Percentiles rank a stretch among this genome's conserved stretches.
These are phyloP conservation scores for Hanseniaspora guilliermondii DNA, from an alignment of 805 yeast genomes.

Conservation along the genomic window DNA sequence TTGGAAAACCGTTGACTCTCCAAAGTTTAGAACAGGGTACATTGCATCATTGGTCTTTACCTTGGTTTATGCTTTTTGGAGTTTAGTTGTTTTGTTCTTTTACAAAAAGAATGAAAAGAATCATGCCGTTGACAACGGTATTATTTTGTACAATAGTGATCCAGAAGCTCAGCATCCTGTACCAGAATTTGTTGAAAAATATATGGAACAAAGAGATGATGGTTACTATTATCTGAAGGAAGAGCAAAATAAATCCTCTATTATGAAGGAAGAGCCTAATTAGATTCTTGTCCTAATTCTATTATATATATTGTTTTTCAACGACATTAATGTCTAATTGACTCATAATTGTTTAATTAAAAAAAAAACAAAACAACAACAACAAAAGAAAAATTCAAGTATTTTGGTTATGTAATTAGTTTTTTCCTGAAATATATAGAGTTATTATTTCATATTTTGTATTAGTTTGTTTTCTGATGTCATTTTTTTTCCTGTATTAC, in stretches of 20 bases:
- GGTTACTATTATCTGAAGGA: slow-evolving; percentile 20
- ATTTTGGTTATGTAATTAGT: no score
- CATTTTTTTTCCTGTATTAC: no score
- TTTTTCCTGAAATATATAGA: no score
- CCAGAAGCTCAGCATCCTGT: slow-evolving; percentile 22
- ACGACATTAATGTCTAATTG: no score
- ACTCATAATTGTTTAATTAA: no score
- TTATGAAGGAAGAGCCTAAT: background rate
- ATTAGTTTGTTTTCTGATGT: no score
- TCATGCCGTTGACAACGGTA: slow-evolving; percentile 37
- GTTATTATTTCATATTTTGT: no score
- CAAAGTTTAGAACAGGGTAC: slow-evolving; percentile 44
- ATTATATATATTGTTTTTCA: no score
- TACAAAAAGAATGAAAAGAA: slow-evolving; percentile 42
- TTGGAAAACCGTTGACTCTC: slow-evolving; percentile 48
- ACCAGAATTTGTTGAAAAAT: slow-evolving; percentile 23
- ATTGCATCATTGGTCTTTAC: slow-evolving; percentile 39
- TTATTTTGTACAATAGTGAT: slow-evolving; percentile 34
- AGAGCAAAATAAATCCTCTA: background rate
- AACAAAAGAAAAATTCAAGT: background rate
- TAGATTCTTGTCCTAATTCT: background rate
- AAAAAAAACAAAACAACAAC: no score
- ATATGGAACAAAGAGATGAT: slow-evolving; percentile 23
- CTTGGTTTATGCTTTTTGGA: slow-evolving; percentile 36
- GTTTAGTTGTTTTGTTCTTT: slow-evolving; percentile 39